Evolutionary conservation across 2,329 filamentous ascomycete genomes (phyloP).

Genomic region (Penicillium expansum): DNA sequence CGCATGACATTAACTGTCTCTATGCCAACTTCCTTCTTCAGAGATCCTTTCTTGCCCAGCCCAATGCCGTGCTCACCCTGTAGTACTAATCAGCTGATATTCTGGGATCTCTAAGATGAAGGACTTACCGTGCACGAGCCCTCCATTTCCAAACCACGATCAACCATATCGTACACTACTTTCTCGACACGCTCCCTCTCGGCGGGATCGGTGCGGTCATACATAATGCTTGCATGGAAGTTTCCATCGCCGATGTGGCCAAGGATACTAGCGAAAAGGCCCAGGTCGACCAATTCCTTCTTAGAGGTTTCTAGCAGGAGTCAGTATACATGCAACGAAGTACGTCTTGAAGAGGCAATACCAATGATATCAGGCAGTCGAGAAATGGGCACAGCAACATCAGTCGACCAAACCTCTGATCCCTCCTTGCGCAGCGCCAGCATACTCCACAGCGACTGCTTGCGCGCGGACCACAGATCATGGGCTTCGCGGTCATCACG

Average conservation of each 20-base stretch:
- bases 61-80: conserved; percentile 79
- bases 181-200: conserved; percentile 74
- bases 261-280: conserved; percentile 80
- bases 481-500: conserved; percentile 54
- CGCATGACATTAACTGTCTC: conserved; percentile 84
- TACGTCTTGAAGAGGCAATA: conserved; percentile 22
- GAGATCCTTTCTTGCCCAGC: conserved; percentile 77
- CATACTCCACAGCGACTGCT: conserved; percentile 62
- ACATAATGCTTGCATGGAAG: conserved; percentile 92
- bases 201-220: conserved; percentile 65
- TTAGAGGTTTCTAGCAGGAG: conserved; percentile 68
- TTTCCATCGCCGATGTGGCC: conserved; percentile 93
- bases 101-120: not conserved
- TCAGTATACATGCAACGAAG: conserved; percentile 13
- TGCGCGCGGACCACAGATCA: conserved; percentile 59
- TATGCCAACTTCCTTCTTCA: conserved; percentile 74
- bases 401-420: conserved; percentile 60
- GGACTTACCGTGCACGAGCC: conserved; percentile 71
- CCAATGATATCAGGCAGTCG: conserved; percentile 61
- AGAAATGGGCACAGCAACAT: conserved; percentile 61
- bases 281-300: conserved; percentile 81
- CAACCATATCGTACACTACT: conserved; percentile 86
- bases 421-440: conserved; percentile 54
- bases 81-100: conserved; percentile 7
- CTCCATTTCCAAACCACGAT: conserved; percentile 88